Conservation (phyloP, 2,329 filamentous ascomycete genomes). For the Dendryphion nanum region DNA sequence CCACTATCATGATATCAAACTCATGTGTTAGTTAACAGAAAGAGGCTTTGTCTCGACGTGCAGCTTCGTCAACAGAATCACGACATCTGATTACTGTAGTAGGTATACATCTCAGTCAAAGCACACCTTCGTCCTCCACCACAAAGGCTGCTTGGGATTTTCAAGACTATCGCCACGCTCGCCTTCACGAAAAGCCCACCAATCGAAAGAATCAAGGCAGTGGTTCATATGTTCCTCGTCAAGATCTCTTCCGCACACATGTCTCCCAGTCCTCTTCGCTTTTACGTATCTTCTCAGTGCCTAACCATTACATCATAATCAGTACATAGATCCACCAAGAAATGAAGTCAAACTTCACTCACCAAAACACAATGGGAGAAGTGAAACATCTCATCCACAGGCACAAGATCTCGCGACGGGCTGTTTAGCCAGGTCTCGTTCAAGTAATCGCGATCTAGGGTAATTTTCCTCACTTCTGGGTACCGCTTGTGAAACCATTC, state of each 20-base stretch:
- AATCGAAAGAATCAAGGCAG: constrained; percentile 12
- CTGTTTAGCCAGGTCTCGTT: constrained; percentile 10
- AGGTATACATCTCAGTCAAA: no score
- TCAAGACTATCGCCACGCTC: no score
- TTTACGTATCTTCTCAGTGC: constrained; percentile 9
- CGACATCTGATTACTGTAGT: no score
- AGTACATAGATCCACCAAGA: no score
- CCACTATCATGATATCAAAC: no score
- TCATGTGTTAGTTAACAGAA: no score
- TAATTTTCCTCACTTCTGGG: constrained; percentile 6
- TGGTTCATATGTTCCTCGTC: constrained; percentile 10
- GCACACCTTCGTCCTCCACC: no score
- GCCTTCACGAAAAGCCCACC: constrained; percentile 11
- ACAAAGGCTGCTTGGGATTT: no score
- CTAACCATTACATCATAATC: no score
- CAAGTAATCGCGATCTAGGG: constrained; percentile 5
- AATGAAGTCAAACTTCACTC: no score
- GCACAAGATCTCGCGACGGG: constrained; percentile 3
- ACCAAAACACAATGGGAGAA: constrained; percentile 12
- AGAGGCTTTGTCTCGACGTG: no score
- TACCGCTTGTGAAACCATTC: constrained; percentile 9
- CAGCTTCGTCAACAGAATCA: no score
- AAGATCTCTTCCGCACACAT: constrained; percentile 12
- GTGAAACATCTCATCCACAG: constrained; percentile 10
- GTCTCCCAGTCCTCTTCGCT: constrained; percentile 8